phyloP scores from a whole-genome alignment of 2,329 filamentous ascomycete genomes.

The Ramichloridium luteum region DNA sequence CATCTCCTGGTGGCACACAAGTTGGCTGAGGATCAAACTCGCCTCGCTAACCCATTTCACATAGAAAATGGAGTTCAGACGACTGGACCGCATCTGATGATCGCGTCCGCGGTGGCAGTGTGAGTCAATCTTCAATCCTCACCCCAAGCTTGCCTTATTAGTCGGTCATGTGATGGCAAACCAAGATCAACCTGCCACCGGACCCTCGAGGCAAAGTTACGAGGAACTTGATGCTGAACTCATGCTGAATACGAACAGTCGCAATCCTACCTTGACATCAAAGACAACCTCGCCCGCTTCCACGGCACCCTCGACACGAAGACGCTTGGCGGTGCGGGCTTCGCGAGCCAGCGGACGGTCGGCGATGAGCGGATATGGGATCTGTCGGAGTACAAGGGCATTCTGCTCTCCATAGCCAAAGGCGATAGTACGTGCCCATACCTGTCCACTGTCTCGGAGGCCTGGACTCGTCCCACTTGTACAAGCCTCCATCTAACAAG shows the following conservation, averaged over 20 bases:
- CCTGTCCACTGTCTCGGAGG: too few species aligned
- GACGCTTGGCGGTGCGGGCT: conserved; percentile 67
- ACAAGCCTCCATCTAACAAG: too few species aligned
- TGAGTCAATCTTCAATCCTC: too few species aligned
- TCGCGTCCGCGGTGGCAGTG: conserved; percentile 58
- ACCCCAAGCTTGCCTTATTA: too few species aligned
- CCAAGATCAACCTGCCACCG: not conserved
- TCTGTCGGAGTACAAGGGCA: conserved; percentile 49
- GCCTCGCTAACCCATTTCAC: too few species aligned
- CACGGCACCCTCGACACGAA: conserved; percentile 59
- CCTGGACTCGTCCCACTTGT: too few species aligned
- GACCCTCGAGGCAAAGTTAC: not conserved
- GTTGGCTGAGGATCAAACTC: too few species aligned
- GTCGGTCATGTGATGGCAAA: too few species aligned
- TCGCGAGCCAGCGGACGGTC: conserved; percentile 63
- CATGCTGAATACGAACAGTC: not conserved
- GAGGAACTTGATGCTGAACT: not conserved
- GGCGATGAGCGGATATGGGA: conserved; percentile 48
- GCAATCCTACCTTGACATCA: conserved; percentile 38
- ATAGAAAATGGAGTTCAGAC: conserved; percentile 45
- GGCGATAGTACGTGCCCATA: conserved; percentile 37
- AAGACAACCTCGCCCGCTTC: conserved; percentile 40
- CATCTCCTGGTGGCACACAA: too few species aligned
- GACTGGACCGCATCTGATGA: conserved; percentile 64
- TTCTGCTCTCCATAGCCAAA: conserved; percentile 42